Percentiles rank a stretch among this genome's conserved stretches.
These are phyloP conservation scores for Tricholomella constricta DNA, from an alignment of 768 basidiomycete genomes.

Conservation along the genomic window DNA sequence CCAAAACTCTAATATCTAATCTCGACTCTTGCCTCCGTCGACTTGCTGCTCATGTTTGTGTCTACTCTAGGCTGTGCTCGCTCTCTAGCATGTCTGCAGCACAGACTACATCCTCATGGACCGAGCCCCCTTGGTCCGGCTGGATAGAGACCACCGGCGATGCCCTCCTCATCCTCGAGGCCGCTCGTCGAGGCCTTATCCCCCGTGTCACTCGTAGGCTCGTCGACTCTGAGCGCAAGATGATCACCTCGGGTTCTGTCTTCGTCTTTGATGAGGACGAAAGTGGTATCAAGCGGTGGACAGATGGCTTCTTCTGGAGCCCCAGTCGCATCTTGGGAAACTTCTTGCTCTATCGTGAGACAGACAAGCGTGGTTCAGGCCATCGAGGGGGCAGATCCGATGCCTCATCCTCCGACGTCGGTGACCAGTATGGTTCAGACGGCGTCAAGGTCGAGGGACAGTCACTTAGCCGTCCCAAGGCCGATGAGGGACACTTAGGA, in stretches of 20 bases:
- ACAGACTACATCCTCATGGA: slow-evolving; percentile 55
- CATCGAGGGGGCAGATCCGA: slow-evolving; percentile 54
- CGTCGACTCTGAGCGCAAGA: slow-evolving; percentile 88
- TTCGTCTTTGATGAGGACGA: slow-evolving; percentile 98
- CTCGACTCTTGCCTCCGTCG: slow-evolving; percentile 28
- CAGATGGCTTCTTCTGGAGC: slow-evolving; percentile 96
- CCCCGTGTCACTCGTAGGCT: slow-evolving; percentile 91
- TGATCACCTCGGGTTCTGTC: slow-evolving; percentile 92
- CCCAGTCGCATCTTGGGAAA: slow-evolving; percentile 92
- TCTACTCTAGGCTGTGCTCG: slow-evolving; percentile 26
- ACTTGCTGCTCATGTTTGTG: slow-evolving; percentile 23
- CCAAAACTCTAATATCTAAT: slow-evolving; percentile 61
- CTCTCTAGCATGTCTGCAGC: slow-evolving; percentile 37
- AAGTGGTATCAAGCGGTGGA: slow-evolving; percentile 97
- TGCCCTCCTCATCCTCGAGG: slow-evolving; percentile 95
- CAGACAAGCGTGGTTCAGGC: slow-evolving; percentile 76
- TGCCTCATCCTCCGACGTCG: slow-evolving; percentile 33
- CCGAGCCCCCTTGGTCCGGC: slow-evolving; percentile 89
- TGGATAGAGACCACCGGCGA: slow-evolving; percentile 96
- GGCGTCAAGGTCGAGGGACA: slow-evolving; percentile 35
- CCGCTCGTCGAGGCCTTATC: slow-evolving; percentile 85
- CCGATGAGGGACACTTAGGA: slow-evolving; percentile 42
- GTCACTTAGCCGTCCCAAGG: slow-evolving; percentile 66
- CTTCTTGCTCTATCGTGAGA: slow-evolving; percentile 94
- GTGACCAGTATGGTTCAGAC: slow-evolving; percentile 33